A percentile compares a stretch with the other conserved stretches of the same genome.
Conservation (phyloP, 306 rosid species). For the Inga laurina region DNA sequence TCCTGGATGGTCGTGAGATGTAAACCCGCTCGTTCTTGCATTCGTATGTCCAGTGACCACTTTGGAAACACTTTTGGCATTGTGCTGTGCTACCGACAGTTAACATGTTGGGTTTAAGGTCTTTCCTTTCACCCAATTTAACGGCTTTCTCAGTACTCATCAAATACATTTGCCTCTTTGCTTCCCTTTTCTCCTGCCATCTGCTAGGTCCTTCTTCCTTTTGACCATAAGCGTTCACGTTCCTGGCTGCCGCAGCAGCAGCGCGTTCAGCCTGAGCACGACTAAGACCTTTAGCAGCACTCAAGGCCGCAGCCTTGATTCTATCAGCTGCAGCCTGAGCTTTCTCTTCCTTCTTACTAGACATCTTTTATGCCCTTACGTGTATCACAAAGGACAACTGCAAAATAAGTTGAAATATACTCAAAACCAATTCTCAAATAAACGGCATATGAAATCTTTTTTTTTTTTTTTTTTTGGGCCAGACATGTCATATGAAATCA, state of each 20-base stretch:
- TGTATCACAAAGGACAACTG: background rate
- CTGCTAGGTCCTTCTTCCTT: constrained; percentile 99
- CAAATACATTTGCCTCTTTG: constrained; percentile 98
- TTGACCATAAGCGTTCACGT: constrained; percentile 98
- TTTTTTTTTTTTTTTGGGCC: too few relatives aligned
- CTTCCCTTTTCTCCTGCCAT: constrained; percentile 99
- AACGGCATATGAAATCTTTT: background rate
- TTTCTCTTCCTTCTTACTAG: constrained; percentile 96
- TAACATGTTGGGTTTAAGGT: constrained; percentile 59
- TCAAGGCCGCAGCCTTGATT: constrained; percentile 94
- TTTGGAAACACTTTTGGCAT: constrained; percentile 90
- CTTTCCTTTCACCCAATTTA: constrained; percentile 90
- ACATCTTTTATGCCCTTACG: constrained; percentile 55
- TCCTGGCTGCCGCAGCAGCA: constrained; percentile 90
- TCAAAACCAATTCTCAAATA: background rate
- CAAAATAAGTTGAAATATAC: background rate
- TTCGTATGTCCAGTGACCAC: constrained; percentile 95
- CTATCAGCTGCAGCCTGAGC: constrained; percentile 92
- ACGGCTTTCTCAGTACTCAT: constrained; percentile 99
- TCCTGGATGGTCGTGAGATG: constrained; percentile 90
- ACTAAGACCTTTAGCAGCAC: constrained; percentile 94
- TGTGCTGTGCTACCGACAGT: constrained; percentile 57
- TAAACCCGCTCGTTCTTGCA: constrained; percentile 96
- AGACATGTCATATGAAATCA: background rate
- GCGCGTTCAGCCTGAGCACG: constrained; percentile 99